Conservation (phyloP, 2,329 filamentous ascomycete genomes). For the Pseudogymnoascus sp. region DNA sequence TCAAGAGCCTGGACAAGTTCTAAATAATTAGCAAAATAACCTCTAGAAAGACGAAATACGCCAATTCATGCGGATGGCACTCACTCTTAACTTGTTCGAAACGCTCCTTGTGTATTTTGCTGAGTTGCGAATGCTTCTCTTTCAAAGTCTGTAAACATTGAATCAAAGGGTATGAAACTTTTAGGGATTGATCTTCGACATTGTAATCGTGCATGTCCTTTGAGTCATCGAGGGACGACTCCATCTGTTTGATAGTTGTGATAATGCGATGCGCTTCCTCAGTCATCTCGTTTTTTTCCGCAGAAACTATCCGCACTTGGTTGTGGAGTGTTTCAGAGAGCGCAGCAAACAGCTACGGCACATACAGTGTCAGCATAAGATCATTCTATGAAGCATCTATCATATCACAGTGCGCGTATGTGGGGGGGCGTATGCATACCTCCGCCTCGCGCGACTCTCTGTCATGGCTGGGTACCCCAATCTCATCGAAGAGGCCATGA, state of each 20-base stretch:
- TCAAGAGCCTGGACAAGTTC: constrained; percentile 89
- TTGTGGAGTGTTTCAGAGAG: constrained; percentile 87
- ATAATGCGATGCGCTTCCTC: constrained; percentile 83
- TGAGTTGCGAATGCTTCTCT: constrained; percentile 76
- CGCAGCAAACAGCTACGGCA: constrained; percentile 71
- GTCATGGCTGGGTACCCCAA: constrained; percentile 89
- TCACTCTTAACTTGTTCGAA: constrained; percentile 92
- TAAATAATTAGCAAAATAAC: constrained; percentile 30
- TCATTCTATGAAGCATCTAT: constrained; percentile 17
- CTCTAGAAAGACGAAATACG: constrained; percentile 14
- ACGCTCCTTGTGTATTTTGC: constrained; percentile 78
- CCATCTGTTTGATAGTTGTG: constrained; percentile 85
- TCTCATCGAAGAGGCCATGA: constrained; percentile 93
- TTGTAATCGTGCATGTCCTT: constrained; percentile 58
- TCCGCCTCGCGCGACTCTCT: constrained; percentile 83
- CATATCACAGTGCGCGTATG: constrained; percentile 9
- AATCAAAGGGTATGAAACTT: constrained; percentile 75
- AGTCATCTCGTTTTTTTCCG: constrained; percentile 84
- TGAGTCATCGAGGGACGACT: constrained; percentile 74
- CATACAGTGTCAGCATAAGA: neutral
- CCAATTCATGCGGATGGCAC: constrained; percentile 27
- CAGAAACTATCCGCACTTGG: constrained; percentile 75
- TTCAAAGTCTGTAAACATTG: constrained; percentile 73
- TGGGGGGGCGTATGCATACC: constrained; percentile 41
- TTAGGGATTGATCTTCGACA: constrained; percentile 58